Evolutionary conservation across 2,329 filamentous ascomycete species (phyloP).

Genomic region (Furcasterigmium furcatum): DNA sequence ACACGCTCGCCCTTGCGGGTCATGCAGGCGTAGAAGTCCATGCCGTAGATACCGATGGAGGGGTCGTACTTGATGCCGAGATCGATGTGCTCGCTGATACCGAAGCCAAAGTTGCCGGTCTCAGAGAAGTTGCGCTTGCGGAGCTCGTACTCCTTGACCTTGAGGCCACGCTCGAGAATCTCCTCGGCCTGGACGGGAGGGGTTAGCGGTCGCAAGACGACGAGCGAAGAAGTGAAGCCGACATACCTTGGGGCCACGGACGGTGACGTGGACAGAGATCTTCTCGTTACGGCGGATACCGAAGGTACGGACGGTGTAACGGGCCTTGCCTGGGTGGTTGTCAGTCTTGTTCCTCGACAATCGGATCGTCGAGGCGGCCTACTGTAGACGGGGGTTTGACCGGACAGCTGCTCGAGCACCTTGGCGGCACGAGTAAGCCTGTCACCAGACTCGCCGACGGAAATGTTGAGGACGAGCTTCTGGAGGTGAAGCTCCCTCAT

Average conservation of each 20-base stretch:
- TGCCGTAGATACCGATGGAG: constrained; percentile 97
- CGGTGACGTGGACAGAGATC: constrained; percentile 98
- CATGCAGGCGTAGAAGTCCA: constrained; percentile 99
- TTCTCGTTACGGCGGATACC: constrained; percentile 99
- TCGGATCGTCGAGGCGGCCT: constrained; percentile 34
- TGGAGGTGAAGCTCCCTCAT: constrained; percentile 99
- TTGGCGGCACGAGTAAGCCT: constrained; percentile 99
- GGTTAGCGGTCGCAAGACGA: constrained; percentile 18
- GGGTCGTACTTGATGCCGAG: constrained; percentile 99
- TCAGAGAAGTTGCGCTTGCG: constrained; percentile 99
- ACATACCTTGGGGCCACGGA: constrained; percentile 80
- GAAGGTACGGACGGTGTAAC: constrained; percentile 99
- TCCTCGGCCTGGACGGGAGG: constrained; percentile 73
- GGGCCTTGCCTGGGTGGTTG: constrained; percentile 77
- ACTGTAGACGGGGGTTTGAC: constrained; percentile 99
- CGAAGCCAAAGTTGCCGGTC: constrained; percentile 99
- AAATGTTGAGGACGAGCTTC: constrained; percentile 99
- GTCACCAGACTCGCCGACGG: constrained; percentile 99
- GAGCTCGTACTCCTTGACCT: constrained; percentile 99
- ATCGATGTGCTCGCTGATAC: constrained; percentile 99
- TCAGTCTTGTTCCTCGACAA: neutral
- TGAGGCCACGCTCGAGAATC: constrained; percentile 99
- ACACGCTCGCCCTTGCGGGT: constrained; percentile 98
- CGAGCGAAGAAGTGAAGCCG: neutral
- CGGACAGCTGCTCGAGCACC: constrained; percentile 98